Percentiles rank a stretch among this genome's conserved stretches.
Evolutionary conservation across 805 yeast species (phyloP).

Genomic region (Danielia reshetovae): DNA sequence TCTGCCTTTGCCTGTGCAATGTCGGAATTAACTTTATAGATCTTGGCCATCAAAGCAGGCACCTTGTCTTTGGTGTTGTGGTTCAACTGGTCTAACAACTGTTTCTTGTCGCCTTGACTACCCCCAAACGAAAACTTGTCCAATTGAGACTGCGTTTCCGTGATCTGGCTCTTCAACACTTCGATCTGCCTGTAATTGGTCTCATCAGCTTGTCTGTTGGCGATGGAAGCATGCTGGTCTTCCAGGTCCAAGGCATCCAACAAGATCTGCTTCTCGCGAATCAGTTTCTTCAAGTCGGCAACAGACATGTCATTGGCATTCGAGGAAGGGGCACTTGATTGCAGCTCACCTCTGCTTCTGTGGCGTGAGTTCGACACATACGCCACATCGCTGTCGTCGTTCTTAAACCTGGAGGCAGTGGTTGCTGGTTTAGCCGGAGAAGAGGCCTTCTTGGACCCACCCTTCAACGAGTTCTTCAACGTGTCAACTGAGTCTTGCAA

Average conservation of each 20-base stretch:
- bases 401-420: conserved; percentile 50
- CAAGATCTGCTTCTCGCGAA: conserved; percentile 68
- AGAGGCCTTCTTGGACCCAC: conserved; percentile 23
- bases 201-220: conserved; percentile 32
- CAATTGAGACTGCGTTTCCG: conserved; percentile 39
- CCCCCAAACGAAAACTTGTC: conserved; percentile 24
- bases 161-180: conserved; percentile 58
- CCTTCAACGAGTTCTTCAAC: conserved; percentile 62
- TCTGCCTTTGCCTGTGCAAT: conserved; percentile 66
- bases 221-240: conserved; percentile 43
- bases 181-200: conserved; percentile 56
- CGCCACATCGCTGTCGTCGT: conserved; percentile 65
- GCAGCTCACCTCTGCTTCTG: conserved; percentile 28
- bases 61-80: conserved; percentile 61
- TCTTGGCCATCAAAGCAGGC: conserved; percentile 63
- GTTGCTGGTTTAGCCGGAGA: conserved; percentile 19
- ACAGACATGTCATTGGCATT: conserved; percentile 38
- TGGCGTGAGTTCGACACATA: conserved; percentile 70
- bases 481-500: conserved; percentile 67
- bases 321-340: conserved; percentile 18
- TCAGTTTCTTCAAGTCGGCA: conserved; percentile 55
- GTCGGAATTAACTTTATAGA: conserved; percentile 61
- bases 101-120: conserved; percentile 43
- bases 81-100: conserved; percentile 55
- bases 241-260: conserved; percentile 69